Evolutionary conservation across 2,329 filamentous ascomycete species (phyloP), one percentile per base, ranked within the genome.

Genomic region (Venturiaceae sp.): DNA sequence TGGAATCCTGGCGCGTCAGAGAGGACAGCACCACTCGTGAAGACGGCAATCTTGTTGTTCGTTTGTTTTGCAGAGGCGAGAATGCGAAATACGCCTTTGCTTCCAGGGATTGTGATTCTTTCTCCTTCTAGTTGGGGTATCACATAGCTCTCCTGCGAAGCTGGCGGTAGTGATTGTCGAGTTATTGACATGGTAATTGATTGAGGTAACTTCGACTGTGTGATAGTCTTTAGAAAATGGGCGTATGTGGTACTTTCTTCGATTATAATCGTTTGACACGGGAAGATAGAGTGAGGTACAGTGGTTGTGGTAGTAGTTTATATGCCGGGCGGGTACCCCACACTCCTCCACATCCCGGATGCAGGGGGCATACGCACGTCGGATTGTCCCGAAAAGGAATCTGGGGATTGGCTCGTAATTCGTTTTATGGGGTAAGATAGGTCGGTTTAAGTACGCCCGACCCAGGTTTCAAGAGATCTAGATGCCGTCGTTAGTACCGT

Each of bases 1-100:
- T 82, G 79, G 61, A 81, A 81, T 0, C 78, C 79, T 1, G 74
- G 73, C 0, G 74, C 73, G 37, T 72, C 73, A 1, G 71, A 69
- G 1, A 74, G 66, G 1, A 74, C 73, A 0, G 75, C 76, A 6
- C 75, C 76, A 44, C 74, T 77, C 3, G 71, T 67, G 62, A 80
- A 78, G 28, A 80, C 74, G 4, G 77, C 72, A 63, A 80, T 78
- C 28, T 73, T 67, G 9, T 75, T 76, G 63, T 74, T 68, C 0
- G 76, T 79, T 60, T 80, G 76, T 61, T 77, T 75, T 3, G 76
- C 72, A 0, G 77, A 79, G 4, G 77, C 74, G 3, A 80, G 66
- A 55, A 80, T 77, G 44, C 77, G 74, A 60, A 78, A 78, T n/a
- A 71, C 69, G 16, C 75, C 76, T 63, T 79, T 79, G 65, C 76